phyloP scores from a whole-genome alignment of 805 yeast genomes.

The Wickerhamomyces chaumierensis region DNA sequence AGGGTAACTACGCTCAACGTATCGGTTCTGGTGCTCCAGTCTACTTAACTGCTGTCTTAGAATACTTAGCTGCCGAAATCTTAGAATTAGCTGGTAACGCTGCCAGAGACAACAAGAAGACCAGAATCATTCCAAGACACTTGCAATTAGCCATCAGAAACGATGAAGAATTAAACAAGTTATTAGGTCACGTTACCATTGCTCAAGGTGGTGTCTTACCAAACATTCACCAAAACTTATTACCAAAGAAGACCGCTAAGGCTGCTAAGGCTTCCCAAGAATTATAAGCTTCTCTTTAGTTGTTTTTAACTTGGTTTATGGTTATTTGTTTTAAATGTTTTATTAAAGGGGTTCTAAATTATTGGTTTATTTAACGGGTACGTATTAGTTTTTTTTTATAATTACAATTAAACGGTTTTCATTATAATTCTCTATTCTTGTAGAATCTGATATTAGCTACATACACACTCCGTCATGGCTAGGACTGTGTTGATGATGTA shows the following conservation, averaged over 20 bases:
- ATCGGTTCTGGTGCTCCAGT: slow-evolving; percentile 99
- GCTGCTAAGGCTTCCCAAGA: slow-evolving; percentile 51
- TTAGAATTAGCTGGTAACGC: slow-evolving; percentile 97
- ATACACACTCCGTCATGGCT: too few relatives aligned
- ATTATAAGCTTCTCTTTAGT: slow-evolving; percentile 24
- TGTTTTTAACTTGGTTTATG: slow-evolving; percentile 1
- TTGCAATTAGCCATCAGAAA: slow-evolving; percentile 95
- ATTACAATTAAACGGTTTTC: too few relatives aligned
- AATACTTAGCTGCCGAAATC: slow-evolving; percentile 94
- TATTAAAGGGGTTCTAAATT: too few relatives aligned
- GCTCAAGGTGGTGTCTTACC: slow-evolving; percentile 99
- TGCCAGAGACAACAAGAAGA: slow-evolving; percentile 95
- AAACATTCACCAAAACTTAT: slow-evolving; percentile 87
- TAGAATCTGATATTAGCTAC: too few relatives aligned
- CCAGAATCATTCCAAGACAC: slow-evolving; percentile 97
- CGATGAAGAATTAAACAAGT: slow-evolving; percentile 93
- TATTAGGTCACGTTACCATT: slow-evolving; percentile 81
- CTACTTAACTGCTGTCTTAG: slow-evolving; percentile 92
- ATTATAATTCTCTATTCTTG: too few relatives aligned
- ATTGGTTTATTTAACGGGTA: too few relatives aligned
- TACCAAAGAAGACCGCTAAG: slow-evolving; percentile 65
- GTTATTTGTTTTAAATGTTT: slow-evolving; percentile 1
- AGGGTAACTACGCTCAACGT: slow-evolving; percentile 97
- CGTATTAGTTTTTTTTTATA: too few relatives aligned
- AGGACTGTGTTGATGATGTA: too few relatives aligned